These are phyloP conservation scores for Phyllostachys edulis DNA, from an alignment of 176 grass and related monocot species.

Conservation along the genomic window DNA sequence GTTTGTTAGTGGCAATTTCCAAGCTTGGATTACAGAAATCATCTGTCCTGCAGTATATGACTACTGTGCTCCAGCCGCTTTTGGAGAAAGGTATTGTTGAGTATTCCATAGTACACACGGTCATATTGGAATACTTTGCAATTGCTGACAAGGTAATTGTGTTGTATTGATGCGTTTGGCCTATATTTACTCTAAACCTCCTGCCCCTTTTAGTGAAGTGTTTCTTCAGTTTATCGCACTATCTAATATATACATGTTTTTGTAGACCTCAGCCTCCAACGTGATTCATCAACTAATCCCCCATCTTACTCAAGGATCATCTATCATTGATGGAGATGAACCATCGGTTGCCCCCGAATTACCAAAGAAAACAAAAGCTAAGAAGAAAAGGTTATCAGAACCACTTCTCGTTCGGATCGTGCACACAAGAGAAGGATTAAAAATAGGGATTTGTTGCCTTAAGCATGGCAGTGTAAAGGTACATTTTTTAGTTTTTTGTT, in stretches of 20 bases:
- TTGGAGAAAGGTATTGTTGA: slow-evolving; percentile 90
- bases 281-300: slow-evolving; percentile 82
- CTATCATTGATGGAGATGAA: slow-evolving; percentile 53
- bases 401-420: slow-evolving; percentile 84
- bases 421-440: slow-evolving; percentile 72
- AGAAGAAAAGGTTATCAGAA: slow-evolving; percentile 70
- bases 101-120: slow-evolving; percentile 77
- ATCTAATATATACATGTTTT: slow-evolving; percentile 32
- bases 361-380: slow-evolving; percentile 70
- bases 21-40: slow-evolving; percentile 81
- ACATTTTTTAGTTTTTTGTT: background rate
- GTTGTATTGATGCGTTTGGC: background rate
- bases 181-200: background rate
- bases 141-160: slow-evolving; percentile 90
- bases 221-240: background rate
- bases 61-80: slow-evolving; percentile 57
- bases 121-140: slow-evolving; percentile 79
- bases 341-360: slow-evolving; percentile 37
- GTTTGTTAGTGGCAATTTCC: slow-evolving; percentile 87
- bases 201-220: background rate
- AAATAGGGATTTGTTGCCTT: slow-evolving; percentile 72
- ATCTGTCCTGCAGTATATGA: slow-evolving; percentile 83
- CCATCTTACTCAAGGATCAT: slow-evolving; percentile 70
- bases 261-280: slow-evolving; percentile 65
- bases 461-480: slow-evolving; percentile 85